Conservation (phyloP, 208 protist species). For the Vickermania ingenoplastis region DNA sequence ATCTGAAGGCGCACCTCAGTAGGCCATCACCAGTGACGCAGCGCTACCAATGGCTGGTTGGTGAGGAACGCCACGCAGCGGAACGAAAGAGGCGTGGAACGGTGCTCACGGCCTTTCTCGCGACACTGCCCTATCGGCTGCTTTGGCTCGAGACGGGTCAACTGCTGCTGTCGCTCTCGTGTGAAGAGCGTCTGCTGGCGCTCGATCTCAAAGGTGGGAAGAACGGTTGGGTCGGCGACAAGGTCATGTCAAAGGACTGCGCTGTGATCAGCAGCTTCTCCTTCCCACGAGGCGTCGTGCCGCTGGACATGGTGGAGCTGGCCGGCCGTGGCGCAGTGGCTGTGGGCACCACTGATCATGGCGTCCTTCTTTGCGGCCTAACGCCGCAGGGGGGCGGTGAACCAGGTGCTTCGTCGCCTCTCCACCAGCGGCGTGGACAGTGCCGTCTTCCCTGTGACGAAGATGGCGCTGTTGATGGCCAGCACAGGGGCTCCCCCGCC, state of each 20-base stretch:
- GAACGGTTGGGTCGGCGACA: background rate
- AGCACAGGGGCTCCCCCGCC: too few species aligned
- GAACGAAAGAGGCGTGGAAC: background rate
- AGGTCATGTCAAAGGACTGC: background rate
- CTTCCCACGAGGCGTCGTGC: constrained; percentile 47
- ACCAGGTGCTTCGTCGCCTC: constrained; percentile 23
- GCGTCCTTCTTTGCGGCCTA: constrained; percentile 46
- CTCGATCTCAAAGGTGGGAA: constrained; percentile 7
- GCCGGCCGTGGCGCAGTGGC: constrained; percentile 35
- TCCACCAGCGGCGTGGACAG: constrained; percentile 25
- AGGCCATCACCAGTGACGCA: background rate
- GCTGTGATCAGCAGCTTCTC: constrained; percentile 13
- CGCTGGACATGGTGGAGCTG: constrained; percentile 58
- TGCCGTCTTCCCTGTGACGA: constrained; percentile 39
- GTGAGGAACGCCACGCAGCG: background rate
- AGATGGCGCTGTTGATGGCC: constrained; percentile 35
- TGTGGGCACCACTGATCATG: constrained; percentile 60
- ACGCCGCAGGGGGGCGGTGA: constrained; percentile 12
- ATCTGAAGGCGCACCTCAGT: too few species aligned
- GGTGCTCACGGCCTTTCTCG: constrained; percentile 27
- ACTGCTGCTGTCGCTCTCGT: constrained; percentile 56
- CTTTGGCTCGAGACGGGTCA: constrained; percentile 33
- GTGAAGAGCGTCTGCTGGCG: constrained; percentile 63
- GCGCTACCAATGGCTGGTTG: background rate
- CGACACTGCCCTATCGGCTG: constrained; percentile 45